These are phyloP conservation scores for Pterocarpus santalinus DNA, from an alignment of 306 rosid genomes.

Conservation along the genomic window DNA sequence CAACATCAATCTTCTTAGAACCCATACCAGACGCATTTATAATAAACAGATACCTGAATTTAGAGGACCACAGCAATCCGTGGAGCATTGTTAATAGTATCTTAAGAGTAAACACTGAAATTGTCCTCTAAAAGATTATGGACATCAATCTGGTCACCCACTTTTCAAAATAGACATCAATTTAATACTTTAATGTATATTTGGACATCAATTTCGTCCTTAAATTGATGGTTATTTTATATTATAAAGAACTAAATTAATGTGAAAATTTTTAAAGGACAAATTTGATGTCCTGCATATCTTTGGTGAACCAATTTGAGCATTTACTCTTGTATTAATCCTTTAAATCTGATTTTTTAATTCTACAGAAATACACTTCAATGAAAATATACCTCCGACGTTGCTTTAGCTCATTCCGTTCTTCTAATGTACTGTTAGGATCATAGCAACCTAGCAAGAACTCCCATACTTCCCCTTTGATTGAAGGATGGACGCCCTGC, in stretches of 20 bases:
- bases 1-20: constrained; percentile 38
- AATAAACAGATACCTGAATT: constrained; percentile 3
- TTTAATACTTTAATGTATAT: too few relatives aligned
- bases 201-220: too few relatives aligned
- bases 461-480: constrained; percentile 94
- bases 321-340: neutral
- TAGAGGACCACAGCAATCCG: constrained; percentile 7
- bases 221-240: too few relatives aligned
- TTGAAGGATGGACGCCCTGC: constrained; percentile 96
- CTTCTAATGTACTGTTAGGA: constrained; percentile 84
- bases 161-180: neutral
- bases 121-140: neutral
- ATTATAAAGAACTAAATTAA: too few relatives aligned
- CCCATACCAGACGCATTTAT: constrained; percentile 4
- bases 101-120: neutral
- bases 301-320: neutral
- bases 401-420: constrained; percentile 75
- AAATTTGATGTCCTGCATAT: neutral
- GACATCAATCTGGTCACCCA: neutral
- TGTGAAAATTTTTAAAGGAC: too few relatives aligned
- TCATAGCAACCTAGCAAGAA: constrained; percentile 94
- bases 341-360: constrained; percentile 21
- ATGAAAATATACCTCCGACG: constrained; percentile 68
- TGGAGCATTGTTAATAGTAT: neutral
- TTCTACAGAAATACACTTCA: constrained; percentile 28